Base-by-base conservation (phyloP, 1,284 basidiomycete species). In the Pisolithus thermaeus region DNA sequence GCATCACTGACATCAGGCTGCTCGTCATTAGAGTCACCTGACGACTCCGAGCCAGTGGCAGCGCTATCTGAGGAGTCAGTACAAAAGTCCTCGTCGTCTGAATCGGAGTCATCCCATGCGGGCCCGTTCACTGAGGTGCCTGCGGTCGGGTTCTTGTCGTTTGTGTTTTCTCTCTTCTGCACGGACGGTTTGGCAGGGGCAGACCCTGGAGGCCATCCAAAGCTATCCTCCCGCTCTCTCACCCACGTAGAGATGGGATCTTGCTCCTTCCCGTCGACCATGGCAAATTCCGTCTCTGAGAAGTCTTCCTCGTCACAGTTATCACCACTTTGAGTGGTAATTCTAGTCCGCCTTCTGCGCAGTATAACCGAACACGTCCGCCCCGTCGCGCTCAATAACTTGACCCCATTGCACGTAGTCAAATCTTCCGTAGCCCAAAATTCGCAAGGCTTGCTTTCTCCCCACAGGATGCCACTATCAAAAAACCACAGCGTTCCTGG, bases 401-500 rank as follows among this genome's bases (percentile, higher is more conserved):
- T 70, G 49, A 90, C 68, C n/a, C 80, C 83, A 25, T 80, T 78
- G 51, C 69, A 74, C 38, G 65, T 64, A 2, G 77, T 63, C 8
- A 88, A 63, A 58, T 84, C 79, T 43, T 75, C 71, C n/a, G 86
- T 67, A 4, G 81, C 68, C 80, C 85, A 89, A 62, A 86, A 89
- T 60, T 85, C 83, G 61, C 83, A 85, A 2, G 86, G 85, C 57
- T 83, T 83, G 58, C 76, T 76, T 60, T 83, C 82, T 40, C 86
- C 84, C 79, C 83, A 86, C 7, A 90, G 71, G 7, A 90, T 74
- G 12, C 87, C 87, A 28, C 73, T 68, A 30, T 73, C 66, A 47
- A 84, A 71, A 71, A 89, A 89, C 83, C 84, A 88, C 30, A 90
- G 68, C 42, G 75, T 84, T 1, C 85, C 86, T 3, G 75, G 64